These are phyloP conservation scores for Apiospora aurea DNA, from an alignment of 2,329 filamentous ascomycete species.

Conservation along the genomic window DNA sequence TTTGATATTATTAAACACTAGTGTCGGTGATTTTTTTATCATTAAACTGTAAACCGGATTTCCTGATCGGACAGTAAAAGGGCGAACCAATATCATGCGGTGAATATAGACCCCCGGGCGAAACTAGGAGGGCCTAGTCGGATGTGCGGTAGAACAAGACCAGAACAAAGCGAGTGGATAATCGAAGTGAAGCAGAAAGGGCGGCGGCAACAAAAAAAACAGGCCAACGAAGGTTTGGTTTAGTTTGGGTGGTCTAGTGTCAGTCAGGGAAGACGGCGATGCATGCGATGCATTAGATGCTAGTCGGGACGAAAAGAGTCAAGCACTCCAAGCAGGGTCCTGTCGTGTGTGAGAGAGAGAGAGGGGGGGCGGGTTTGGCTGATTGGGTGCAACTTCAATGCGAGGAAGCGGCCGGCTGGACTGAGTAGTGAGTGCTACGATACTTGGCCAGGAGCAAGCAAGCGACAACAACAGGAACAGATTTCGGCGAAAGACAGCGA, in stretches of 20 bases:
- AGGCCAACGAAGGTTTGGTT: constrained; percentile 4
- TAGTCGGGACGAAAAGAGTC: constrained; percentile 17
- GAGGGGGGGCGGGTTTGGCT: background rate
- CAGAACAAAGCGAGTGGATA: constrained; percentile 3
- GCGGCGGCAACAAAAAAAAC: background rate
- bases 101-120: background rate
- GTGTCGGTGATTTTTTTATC: background rate
- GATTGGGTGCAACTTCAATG: background rate
- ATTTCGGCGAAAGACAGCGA: background rate
- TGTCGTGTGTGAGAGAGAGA: background rate
- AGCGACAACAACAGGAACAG: background rate
- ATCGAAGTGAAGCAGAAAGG: background rate
- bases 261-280: constrained; percentile 3
- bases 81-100: background rate
- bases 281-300: constrained; percentile 17
- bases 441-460: background rate
- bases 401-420: too few species aligned
- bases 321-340: background rate
- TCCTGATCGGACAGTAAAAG: background rate
- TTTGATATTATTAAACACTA: background rate
- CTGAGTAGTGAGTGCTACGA: background rate
- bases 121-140: background rate
- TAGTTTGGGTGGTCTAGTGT: constrained; percentile 7
- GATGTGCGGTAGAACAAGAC: background rate
- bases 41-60: background rate